These are phyloP conservation scores for Sarocladiaceae sp. DNA, from an alignment of 2,329 filamentous ascomycete species.

Conservation along the genomic window DNA sequence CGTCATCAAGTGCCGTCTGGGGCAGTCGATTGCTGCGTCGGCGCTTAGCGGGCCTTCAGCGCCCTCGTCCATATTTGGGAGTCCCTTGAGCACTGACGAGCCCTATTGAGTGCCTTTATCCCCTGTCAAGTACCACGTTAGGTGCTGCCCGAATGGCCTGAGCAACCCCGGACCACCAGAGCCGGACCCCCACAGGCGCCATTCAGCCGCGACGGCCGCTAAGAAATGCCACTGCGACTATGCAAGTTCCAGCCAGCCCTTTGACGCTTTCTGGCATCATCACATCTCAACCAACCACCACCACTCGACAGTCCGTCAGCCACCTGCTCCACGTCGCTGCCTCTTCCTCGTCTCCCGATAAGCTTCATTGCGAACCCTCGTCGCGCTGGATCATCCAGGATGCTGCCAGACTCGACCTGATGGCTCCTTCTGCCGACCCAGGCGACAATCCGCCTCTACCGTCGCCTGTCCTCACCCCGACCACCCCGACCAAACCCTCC, in stretches of 20 bases:
- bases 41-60: too few species aligned
- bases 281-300: neutral
- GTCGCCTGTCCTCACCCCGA: constrained; percentile 9
- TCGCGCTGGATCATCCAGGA: neutral
- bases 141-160: too few species aligned
- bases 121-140: neutral
- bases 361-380: neutral
- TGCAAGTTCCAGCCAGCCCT: neutral
- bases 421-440: constrained; percentile 9
- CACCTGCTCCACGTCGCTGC: neutral
- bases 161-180: too few species aligned
- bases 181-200: neutral
- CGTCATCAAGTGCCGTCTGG: too few species aligned
- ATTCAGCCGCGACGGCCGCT: neutral
- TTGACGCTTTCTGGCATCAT: constrained; percentile 3
- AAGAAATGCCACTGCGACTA: neutral
- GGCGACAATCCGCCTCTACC: constrained; percentile 5
- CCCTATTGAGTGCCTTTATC: neutral
- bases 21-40: too few species aligned
- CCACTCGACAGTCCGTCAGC: neutral
- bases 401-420: constrained; percentile 1
- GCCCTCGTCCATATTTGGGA: too few species aligned
- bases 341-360: neutral
- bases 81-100: neutral
- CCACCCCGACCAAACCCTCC: constrained; percentile 1